Evolutionary conservation across 1,139 yeast species (phyloP).

Genomic region (Kodamaea fungicola): DNA sequence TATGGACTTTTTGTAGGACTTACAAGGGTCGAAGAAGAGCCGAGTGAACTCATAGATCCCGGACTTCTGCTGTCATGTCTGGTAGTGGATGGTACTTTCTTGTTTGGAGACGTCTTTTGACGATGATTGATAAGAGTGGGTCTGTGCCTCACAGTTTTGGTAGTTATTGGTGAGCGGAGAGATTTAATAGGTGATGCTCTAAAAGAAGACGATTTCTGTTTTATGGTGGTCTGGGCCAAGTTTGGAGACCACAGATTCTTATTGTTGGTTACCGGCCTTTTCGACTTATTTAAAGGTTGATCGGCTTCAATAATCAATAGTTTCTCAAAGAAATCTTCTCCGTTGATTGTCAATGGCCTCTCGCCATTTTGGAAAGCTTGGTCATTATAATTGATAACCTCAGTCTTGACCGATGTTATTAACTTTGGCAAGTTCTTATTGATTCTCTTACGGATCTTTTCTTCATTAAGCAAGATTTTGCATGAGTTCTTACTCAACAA

Average conservation of each 20-base stretch:
- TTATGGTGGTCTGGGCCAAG: background rate
- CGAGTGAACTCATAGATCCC: background rate
- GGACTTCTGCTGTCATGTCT: background rate
- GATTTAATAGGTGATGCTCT: constrained; percentile 3
- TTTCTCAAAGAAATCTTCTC: constrained; percentile 44
- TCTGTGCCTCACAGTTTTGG: background rate
- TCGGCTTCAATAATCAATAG: constrained; percentile 43
- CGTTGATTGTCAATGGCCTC: constrained; percentile 42
- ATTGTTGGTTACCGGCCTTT: background rate
- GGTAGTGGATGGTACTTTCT: background rate
- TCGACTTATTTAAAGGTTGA: constrained; percentile 10
- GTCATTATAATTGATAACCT: constrained; percentile 47
- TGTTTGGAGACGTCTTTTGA: background rate
- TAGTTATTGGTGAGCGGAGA: constrained; percentile 3
- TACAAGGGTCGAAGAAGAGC: constrained; percentile 2
- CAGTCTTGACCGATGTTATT: constrained; percentile 47
- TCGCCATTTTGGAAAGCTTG: constrained; percentile 24
- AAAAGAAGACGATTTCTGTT: background rate
- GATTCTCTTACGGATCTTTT: constrained; percentile 65
- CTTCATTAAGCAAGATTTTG: constrained; percentile 75
- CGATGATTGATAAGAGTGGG: background rate
- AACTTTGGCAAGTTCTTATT: constrained; percentile 65
- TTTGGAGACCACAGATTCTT: constrained; percentile 2
- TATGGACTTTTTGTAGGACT: constrained; percentile 1
- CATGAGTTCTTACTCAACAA: constrained; percentile 75